Conservation (phyloP, 257 asterid genomes). For the Pogostemon cablin region DNA sequence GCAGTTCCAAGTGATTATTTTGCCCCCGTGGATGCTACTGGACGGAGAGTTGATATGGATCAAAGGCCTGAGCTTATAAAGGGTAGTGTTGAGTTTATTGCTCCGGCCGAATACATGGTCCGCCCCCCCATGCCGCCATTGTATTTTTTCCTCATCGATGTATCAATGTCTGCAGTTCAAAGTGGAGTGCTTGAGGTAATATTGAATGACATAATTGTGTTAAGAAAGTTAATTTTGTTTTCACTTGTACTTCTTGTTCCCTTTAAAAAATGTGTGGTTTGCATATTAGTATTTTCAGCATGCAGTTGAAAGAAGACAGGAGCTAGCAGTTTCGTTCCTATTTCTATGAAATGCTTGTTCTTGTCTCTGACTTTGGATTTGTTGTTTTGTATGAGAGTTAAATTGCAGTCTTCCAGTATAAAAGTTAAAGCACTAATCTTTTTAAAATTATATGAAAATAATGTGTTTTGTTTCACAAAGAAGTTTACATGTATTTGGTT, state of each 20-base stretch:
- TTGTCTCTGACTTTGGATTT: not conserved
- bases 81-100: conserved; percentile 85
- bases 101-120: conserved; percentile 87
- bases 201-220: conserved; percentile 1
- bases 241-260: conserved; percentile 22
- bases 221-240: conserved; percentile 3
- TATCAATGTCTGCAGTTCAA: conserved; percentile 77
- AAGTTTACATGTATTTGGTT: not conserved
- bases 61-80: conserved; percentile 85
- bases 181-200: conserved; percentile 95
- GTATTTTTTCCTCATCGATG: conserved; percentile 87
- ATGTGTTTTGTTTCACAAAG: not conserved
- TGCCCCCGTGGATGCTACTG: conserved; percentile 78
- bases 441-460: not conserved
- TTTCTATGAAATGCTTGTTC: not conserved
- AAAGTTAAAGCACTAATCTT: not conserved
- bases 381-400: conserved; percentile 4
- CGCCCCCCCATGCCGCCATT: conserved; percentile 92
- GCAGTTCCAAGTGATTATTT: conserved; percentile 89
- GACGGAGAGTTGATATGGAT: conserved; percentile 77
- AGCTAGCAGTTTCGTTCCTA: not conserved
- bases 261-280: not conserved
- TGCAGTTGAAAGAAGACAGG: conserved; percentile 20
- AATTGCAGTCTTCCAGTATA: not conserved
- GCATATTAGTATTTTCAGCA: conserved; percentile 1